A percentile compares a stretch with the other conserved stretches of the same genome.
These are phyloP conservation scores for Cucumis sativus DNA, from an alignment of 306 rosid genomes.

Conservation along the genomic window DNA sequence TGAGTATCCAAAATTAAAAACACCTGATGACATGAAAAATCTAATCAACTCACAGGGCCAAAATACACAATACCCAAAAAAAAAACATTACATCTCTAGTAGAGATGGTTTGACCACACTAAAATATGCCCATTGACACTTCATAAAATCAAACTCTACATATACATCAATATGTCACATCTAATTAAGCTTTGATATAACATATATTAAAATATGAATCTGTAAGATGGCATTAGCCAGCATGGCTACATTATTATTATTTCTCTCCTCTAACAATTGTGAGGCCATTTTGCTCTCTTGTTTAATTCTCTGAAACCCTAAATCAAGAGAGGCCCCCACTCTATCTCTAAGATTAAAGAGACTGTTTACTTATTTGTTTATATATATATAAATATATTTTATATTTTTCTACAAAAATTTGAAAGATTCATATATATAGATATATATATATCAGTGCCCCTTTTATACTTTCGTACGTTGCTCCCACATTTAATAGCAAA, in stretches of 20 bases:
- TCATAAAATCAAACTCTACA: neutral
- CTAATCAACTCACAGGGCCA: too few species aligned
- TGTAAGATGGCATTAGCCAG: neutral
- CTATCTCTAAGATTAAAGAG: neutral
- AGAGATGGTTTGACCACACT: too few species aligned
- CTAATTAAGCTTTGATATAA: neutral
- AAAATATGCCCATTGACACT: too few species aligned
- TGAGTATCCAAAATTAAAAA: too few species aligned
- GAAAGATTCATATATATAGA: slow-evolving; percentile 2
- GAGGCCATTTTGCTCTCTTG: neutral
- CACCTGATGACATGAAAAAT: too few species aligned
- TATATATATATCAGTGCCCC: neutral
- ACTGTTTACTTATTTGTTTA: neutral
- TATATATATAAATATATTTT: too few species aligned
- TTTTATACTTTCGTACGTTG: neutral
- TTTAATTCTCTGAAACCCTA: neutral
- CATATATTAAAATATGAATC: neutral
- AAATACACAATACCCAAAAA: too few species aligned
- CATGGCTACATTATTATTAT: neutral
- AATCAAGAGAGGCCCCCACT: slow-evolving; percentile 6
- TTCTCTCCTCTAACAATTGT: neutral
- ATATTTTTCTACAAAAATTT: neutral
- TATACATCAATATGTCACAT: neutral
- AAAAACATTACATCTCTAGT: too few species aligned
- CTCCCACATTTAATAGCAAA: slow-evolving; percentile 24